Evolutionary conservation across 768 basidiomycete genomes (phyloP), one percentile per base, ranked within the genome.

Genomic region (Collybia sordida): DNA sequence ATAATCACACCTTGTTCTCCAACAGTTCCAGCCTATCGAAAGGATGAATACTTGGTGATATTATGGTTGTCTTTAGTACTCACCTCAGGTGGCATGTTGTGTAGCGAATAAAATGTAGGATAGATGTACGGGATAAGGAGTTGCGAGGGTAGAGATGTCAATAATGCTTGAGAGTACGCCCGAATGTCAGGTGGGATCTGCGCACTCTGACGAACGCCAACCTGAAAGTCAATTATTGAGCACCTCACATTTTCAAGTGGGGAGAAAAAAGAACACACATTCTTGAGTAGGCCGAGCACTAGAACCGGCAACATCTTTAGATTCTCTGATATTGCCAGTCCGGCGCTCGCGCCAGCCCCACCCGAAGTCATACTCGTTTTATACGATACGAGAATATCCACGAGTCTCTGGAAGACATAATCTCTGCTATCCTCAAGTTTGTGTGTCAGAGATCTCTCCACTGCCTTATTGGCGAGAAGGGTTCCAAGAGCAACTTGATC

Each of bases 101-200:
- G 96, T 52, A 99, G 72, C 3, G 93, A 90, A 71, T 96, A 98
- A 78, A 99, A 97, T 14, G 81, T 81, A 3, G 97, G 95, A 70
- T 98, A 91, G 57, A 98, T 81, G 68, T 97, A 98, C 0, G 97
- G 93, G 49, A 98, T 77, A 42, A 99, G 81, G 7, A 87, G 69
- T 74, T 99, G 92, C 2, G 93, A 87, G 0, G 97, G 97, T 43
- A 98, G 67, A 6, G 94, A 90, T 1, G 92, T 92, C 58, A 98
- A 77, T 28, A 99, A 72, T 5, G 88, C 88, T 69, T 98, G 95
- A 1, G 97, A 92, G 63, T 98, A 98, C 8, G 94, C 90, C 56
- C 97, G 78, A 43, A 99, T 85, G 71, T 99, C 97, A 7, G 96
- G 90, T 27, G 96, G 94, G 65, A 99, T 98, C 64, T 95, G 93